Percentiles rank a stretch among this genome's conserved stretches.
Conservation (phyloP, 805 yeast genomes). For the Pichia paraexigua region DNA sequence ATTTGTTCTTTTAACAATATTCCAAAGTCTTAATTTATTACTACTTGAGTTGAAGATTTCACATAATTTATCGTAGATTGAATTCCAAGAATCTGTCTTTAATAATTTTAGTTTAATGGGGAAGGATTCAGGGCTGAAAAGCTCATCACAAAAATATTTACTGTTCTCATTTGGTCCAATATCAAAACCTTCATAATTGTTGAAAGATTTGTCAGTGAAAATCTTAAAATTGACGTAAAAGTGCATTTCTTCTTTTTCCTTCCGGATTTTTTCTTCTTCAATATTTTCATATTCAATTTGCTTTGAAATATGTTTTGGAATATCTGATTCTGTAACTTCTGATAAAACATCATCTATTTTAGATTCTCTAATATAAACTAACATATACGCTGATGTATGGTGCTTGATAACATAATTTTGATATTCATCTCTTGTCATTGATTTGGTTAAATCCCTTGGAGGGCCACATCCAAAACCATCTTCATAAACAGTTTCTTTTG, state of each 20-base stretch:
- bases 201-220: slow-evolving; percentile 46
- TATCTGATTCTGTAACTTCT: slow-evolving; percentile 43
- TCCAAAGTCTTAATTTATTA: slow-evolving; percentile 43
- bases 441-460: slow-evolving; percentile 39
- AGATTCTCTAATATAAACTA: slow-evolving; percentile 76
- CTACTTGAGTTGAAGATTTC: slow-evolving; percentile 29
- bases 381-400: slow-evolving; percentile 94
- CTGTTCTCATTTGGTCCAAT: slow-evolving; percentile 50
- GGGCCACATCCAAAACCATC: slow-evolving; percentile 85
- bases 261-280: slow-evolving; percentile 44
- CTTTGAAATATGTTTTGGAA: slow-evolving; percentile 62
- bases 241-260: slow-evolving; percentile 67
- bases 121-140: slow-evolving; percentile 39
- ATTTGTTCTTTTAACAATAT: slow-evolving; percentile 60
- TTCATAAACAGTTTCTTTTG: slow-evolving; percentile 77
- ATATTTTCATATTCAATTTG: slow-evolving; percentile 57
- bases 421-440: slow-evolving; percentile 50
- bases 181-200: slow-evolving; percentile 65
- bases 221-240: slow-evolving; percentile 51
- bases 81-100: slow-evolving; percentile 46
- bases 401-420: slow-evolving; percentile 61
- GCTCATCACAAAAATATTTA: slow-evolving; percentile 40
- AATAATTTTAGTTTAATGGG: slow-evolving; percentile 46
- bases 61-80: slow-evolving; percentile 43
- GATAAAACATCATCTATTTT: slow-evolving; percentile 51